Evolutionary conservation across 768 basidiomycete species (phyloP), one percentile per base, ranked within the genome.

Genomic region (Terana coerulea): DNA sequence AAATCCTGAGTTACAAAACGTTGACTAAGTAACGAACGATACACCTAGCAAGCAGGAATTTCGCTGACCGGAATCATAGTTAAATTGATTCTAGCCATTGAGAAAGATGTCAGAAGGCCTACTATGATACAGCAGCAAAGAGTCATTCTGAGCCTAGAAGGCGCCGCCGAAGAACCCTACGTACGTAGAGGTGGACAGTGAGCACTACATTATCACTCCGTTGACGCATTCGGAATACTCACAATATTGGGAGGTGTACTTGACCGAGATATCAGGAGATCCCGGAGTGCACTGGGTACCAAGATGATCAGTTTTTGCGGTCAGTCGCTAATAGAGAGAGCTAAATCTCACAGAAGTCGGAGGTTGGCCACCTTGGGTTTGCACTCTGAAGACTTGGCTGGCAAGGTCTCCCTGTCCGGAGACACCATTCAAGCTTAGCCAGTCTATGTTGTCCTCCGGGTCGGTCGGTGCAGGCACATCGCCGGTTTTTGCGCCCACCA

Each of bases 231-330:
- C 12, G 15, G 22, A 30, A n/a, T 2, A 69, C 78, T 67, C 54
- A 79, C 78, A 79, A 57, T 82, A 83, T 52, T 72, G 73, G 3
- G 79, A 62, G 0, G 69, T 67, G 59, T 81, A 82, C 62, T 77
- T 78, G 41, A 81, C 76, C 6, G 64, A 64, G 22, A 81, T 72
- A 15, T 65, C 63, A 22, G 67, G 43, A 6, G 73, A 67, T 19
- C 76, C 79, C 6, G 68, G 59, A 0, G 60, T 63, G 60, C 61
- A 65, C 64, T 64, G 28, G 9, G 26, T n/a, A 10, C 6, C 21
- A 50, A 34, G 25, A 47, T 50, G 9, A 9, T 44, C 19, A 36
- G 33, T 7, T 2, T n/a, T 11, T 26, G 8, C 11, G 1, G 3
- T 24, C 19, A 7, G 17, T 2, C 17, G 2, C 12, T 3, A n/a